Percentiles rank a stretch among this genome's conserved stretches.
Conservation (phyloP, 1,139 yeast species). For the Geotrichum europaeum region DNA sequence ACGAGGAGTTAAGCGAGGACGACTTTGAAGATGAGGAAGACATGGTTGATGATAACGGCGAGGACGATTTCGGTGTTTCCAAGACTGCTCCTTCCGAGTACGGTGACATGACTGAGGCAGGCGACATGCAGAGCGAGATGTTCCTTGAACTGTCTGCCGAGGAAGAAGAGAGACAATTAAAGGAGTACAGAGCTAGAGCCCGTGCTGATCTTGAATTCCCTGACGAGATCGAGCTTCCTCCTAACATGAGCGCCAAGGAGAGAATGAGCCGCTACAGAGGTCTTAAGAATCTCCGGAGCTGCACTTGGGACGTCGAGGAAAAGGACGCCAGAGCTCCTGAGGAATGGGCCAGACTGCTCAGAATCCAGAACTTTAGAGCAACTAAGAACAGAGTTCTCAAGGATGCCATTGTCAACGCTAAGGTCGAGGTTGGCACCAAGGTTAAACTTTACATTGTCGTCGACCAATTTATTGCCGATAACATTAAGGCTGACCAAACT, state of each 20-base stretch:
- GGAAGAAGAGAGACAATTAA: slow-evolving; percentile 75
- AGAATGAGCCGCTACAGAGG: slow-evolving; percentile 78
- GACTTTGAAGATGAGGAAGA: slow-evolving; percentile 40
- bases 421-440: slow-evolving; percentile 58
- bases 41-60: slow-evolving; percentile 32
- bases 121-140: slow-evolving; percentile 47
- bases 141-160: slow-evolving; percentile 72
- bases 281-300: slow-evolving; percentile 68
- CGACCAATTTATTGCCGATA: slow-evolving; percentile 42
- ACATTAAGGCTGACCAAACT: slow-evolving; percentile 20
- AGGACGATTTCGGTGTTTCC: slow-evolving; percentile 34
- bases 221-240: slow-evolving; percentile 84
- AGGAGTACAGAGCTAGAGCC: slow-evolving; percentile 61
- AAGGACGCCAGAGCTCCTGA: slow-evolving; percentile 67
- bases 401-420: slow-evolving; percentile 49
- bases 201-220: slow-evolving; percentile 90
- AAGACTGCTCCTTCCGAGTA: slow-evolving; percentile 28
- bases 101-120: slow-evolving; percentile 43
- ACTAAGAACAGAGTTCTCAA: slow-evolving; percentile 66
- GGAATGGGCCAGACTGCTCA: slow-evolving; percentile 68
- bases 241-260: slow-evolving; percentile 68
- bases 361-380: slow-evolving; percentile 72
- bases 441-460: slow-evolving; percentile 59
- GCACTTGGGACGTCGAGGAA: slow-evolving; percentile 88
- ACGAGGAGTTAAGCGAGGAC: slow-evolving; percentile 39